Base-by-base conservation (phyloP, 1,284 basidiomycete genomes). In the Megacollybia platyphylla region DNA sequence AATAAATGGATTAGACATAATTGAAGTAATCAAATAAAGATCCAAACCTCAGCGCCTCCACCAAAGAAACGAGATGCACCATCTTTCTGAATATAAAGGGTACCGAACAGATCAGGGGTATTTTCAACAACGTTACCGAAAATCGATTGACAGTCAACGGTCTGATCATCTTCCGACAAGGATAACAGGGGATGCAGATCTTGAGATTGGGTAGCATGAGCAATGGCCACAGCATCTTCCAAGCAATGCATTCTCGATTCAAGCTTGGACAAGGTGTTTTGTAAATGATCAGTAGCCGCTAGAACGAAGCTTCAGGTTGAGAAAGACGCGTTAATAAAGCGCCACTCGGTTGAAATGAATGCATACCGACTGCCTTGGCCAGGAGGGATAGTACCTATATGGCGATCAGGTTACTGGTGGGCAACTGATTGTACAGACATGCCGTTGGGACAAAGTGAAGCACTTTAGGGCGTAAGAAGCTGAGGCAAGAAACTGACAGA, bases 211-310 rank as follows among this genome's bases (percentile, higher is more conserved):
- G 55, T 51, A 29, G 53, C 50, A 36, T 66, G 58, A 13, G 64
- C 50, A 38, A 70, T 70, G n/a, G 64, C 63, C n/a, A 73, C 54
- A 10, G 68, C 71, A 44, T 70, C 69, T 50, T 74, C 71, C 11
- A 73, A 57, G 2, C 62, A 61, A 48, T 59, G 63, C 61, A 70
- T 70, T 1, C 68, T 61, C 7, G 63, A 63, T 48, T 73, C 67
- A 55, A 71, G 56, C 39, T 54, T 59, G 11, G 53, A 49, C 41
- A 68, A 56, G 52, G 70, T 68, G 36, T 55, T 56, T 15, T 60
- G 62, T 15, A 74, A 61, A 49, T 70, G 67, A 42, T 68, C 67
- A 29, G 70, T 68, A 27, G 68, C 70, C 2, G 67, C 63, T n/a
- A 66, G 52, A 20, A 73, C 68, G 47, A 73, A 72, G 26, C 69